These are phyloP conservation scores for Thraustotheca clavata DNA, from an alignment of 352 stramenopile species.

Conservation along the genomic window DNA sequence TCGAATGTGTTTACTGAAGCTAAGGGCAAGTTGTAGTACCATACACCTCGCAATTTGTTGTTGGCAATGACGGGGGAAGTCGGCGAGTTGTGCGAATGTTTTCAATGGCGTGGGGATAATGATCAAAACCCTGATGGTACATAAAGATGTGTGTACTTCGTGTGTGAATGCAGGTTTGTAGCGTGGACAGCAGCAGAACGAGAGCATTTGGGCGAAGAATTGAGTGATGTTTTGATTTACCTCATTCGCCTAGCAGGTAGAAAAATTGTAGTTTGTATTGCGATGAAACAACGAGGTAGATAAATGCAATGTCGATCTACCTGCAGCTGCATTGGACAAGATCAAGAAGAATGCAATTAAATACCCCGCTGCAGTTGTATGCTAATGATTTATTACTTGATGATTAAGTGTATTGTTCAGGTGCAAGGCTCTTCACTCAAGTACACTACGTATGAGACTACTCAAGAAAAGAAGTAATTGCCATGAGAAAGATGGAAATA, in stretches of 20 bases:
- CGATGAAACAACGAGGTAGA: constrained; percentile 38
- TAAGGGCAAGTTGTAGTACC: constrained; percentile 31
- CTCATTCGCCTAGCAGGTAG: constrained; percentile 86
- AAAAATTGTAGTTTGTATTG: not conserved
- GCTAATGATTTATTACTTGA: not conserved
- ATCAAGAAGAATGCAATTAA: constrained; percentile 85
- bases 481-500: not conserved
- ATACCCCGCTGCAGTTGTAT: constrained; percentile 53
- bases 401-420: not conserved
- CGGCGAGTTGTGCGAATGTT: constrained; percentile 92
- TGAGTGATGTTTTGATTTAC: constrained; percentile 97
- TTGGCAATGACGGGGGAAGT: constrained; percentile 92
- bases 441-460: constrained; percentile 10
- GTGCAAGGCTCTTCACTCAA: constrained; percentile 9
- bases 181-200: constrained; percentile 72
- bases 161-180: constrained; percentile 21
- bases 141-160: not conserved
- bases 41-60: constrained; percentile 89
- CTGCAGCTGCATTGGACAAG: constrained; percentile 85
- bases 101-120: constrained; percentile 92
- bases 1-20: constrained; percentile 11
- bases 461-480: not conserved
- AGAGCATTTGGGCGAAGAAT: constrained; percentile 91
- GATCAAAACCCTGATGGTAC: constrained; percentile 43
- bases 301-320: constrained; percentile 86